Evolutionary conservation across 2,329 filamentous ascomycete genomes (phyloP), one percentile per base, ranked within the genome.

Genomic region (Epicoccum nigrum): DNA sequence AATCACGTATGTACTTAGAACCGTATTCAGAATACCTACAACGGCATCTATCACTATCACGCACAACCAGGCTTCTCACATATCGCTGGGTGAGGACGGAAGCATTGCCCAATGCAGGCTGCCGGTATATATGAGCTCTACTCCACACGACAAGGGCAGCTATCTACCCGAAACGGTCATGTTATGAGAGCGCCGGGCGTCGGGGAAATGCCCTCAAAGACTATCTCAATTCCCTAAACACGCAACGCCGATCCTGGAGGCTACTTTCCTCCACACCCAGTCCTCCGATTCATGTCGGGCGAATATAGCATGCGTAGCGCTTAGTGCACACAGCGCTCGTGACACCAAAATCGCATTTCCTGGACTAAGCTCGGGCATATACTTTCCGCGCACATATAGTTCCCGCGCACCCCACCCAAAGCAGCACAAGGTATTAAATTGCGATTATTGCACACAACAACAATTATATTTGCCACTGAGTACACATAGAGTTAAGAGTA

Each of bases 231-330:
- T 27, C 38, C 45, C 51, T 35, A 42, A 60, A 55, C 12, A 47
- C 55, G 47, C 34, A 54, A 43, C 31, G 51, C 32, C 39, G 39
- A 47, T 51, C 21, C 37, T 17, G 31, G 27, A 38, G 52, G 42
- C 57, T 55, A 57, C 52, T 38, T 44, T 45, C 55, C 52, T 53
- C 62, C 62, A 48, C 55, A 64, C 57, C 51, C 51, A 37, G 35
- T 31, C 48, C 55, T 50, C 7, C 12, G 15, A 16, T 11, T 5
- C 15, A 54, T 49, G 20, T 44, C 46, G 28, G 38, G 47, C 52
- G 25, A 32, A 58, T 54, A 34, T 54, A 51, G 13, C 31, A 20
- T 30, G 27, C 50, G 23, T 45, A 27, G 51, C 43, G 42, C 41
- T 42, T 30, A 42, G 32, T 52, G 45, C 25, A 45, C 28, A 13